Conservation (phyloP, 1,139 yeast genomes). For the Blastobotrys arbuscula region DNA sequence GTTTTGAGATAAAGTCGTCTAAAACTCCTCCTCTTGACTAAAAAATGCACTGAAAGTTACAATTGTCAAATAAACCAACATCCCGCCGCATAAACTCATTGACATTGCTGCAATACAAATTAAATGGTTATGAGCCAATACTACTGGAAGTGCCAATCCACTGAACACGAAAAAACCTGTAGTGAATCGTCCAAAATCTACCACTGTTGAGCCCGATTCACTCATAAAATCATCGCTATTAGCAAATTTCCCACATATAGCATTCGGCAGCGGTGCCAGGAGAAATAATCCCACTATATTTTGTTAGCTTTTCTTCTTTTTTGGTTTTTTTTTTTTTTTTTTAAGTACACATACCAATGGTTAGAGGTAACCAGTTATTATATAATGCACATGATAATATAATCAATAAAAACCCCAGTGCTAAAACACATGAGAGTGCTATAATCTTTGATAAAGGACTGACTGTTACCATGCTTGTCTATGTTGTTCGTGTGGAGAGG, state of each 20-base stretch:
- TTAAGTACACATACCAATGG: slow-evolving; percentile 40
- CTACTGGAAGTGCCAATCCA: slow-evolving; percentile 62
- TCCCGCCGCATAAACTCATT: slow-evolving; percentile 66
- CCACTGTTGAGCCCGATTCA: slow-evolving; percentile 39
- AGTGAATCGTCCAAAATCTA: slow-evolving; percentile 62
- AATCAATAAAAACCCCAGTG: slow-evolving; percentile 71
- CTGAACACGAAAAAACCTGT: slow-evolving; percentile 63
- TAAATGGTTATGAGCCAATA: slow-evolving; percentile 58
- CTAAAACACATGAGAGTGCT: slow-evolving; percentile 64
- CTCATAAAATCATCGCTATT: slow-evolving; percentile 44
- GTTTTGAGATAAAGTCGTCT: too few species aligned
- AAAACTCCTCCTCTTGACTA: slow-evolving; percentile 50
- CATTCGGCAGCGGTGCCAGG: slow-evolving; percentile 67
- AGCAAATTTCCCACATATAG: slow-evolving; percentile 41
- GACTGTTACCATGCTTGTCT: slow-evolving; percentile 16
- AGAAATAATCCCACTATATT: slow-evolving; percentile 41
- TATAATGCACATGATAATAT: slow-evolving; percentile 71
- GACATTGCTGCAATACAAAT: slow-evolving; percentile 54
- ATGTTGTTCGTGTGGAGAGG: background rate
- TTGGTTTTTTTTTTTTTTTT: background rate
- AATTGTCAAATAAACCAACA: slow-evolving; percentile 65
- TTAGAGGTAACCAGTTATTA: slow-evolving; percentile 73
- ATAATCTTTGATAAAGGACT: slow-evolving; percentile 73
- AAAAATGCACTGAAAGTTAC: slow-evolving; percentile 67
- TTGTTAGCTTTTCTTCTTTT: background rate